phyloP scores from a whole-genome alignment of 2,329 filamentous ascomycete genomes.

The Salinomyces thailandicus region DNA sequence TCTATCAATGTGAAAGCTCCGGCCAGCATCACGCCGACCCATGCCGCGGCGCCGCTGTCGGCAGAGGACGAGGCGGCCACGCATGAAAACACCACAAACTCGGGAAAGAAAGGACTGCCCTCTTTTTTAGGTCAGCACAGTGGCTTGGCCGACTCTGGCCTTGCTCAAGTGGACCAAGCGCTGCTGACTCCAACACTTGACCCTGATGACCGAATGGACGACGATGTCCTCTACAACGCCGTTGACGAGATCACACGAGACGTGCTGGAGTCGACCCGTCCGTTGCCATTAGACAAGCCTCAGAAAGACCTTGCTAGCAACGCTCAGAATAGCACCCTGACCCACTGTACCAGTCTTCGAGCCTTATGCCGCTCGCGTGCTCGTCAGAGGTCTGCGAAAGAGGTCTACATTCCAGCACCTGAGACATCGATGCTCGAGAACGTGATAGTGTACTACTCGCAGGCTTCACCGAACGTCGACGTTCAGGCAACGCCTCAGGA shows the following conservation, averaged over 20 bases:
- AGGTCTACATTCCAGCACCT: background rate
- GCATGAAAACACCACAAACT: too few species aligned
- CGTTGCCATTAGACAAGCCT: constrained; percentile 10
- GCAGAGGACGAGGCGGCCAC: too few species aligned
- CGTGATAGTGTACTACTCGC: background rate
- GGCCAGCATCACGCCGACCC: too few species aligned
- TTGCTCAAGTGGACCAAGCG: background rate
- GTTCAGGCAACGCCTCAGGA: too few species aligned
- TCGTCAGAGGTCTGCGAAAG: background rate
- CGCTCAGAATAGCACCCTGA: too few species aligned
- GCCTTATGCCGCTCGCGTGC: too few species aligned
- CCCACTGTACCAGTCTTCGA: too few species aligned
- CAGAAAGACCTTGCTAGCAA: too few species aligned
- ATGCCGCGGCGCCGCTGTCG: too few species aligned
- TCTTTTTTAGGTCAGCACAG: constrained; percentile 12
- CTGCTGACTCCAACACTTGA: background rate
- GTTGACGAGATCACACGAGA: constrained; percentile 12
- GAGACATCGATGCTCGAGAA: background rate
- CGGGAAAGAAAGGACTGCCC: constrained; percentile 1
- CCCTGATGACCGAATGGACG: constrained; percentile 4
- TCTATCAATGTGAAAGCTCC: too few species aligned
- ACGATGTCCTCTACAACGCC: constrained; percentile 7
- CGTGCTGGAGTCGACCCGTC: constrained; percentile 9
- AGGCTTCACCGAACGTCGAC: too few species aligned
- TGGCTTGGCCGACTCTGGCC: constrained; percentile 6